A percentile compares a stretch with the other conserved stretches of the same genome.
Evolutionary conservation across 805 yeast species (phyloP).

Genomic region (Metschnikowia kofuensis): DNA sequence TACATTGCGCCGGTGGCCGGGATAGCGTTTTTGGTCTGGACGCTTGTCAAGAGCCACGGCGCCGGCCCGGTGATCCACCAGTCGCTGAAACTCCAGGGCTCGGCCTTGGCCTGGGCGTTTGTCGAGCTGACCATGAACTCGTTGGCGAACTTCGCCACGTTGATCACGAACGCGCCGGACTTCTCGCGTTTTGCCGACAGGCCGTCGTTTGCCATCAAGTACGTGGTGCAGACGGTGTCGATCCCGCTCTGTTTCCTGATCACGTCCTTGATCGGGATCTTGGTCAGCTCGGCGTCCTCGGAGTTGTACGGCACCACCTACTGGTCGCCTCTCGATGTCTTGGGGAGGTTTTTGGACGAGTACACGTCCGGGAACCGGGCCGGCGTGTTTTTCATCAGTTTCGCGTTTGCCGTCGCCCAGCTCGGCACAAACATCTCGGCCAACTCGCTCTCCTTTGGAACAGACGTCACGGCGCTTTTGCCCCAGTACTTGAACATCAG

Average conservation of each 20-base stretch:
- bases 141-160: conserved; percentile 83
- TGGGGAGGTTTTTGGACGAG: conserved; percentile 54
- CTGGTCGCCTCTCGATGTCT: conserved; percentile 84
- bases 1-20: conserved; percentile 80
- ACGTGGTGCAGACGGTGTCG: conserved; percentile 49
- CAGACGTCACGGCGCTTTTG: conserved; percentile 64
- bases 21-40: conserved; percentile 79
- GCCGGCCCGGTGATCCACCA: conserved; percentile 69
- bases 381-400: conserved; percentile 73
- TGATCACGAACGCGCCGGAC: conserved; percentile 86
- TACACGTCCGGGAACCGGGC: conserved; percentile 61
- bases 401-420: conserved; percentile 72
- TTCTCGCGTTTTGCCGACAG: conserved; percentile 75
- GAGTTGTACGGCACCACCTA: conserved; percentile 62
- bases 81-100: conserved; percentile 49
- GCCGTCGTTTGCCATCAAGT: conserved; percentile 38
- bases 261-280: conserved; percentile 80
- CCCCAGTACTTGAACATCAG: conserved; percentile 69
- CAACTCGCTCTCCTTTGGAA: conserved; percentile 68
- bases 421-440: conserved; percentile 76
- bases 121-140: conserved; percentile 75
- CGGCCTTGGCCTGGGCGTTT: conserved; percentile 79
- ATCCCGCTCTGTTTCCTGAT: conserved; percentile 77
- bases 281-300: conserved; percentile 78
- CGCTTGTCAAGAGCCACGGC: conserved; percentile 75